Percentiles rank a stretch among this genome's conserved stretches.
phyloP scores from a whole-genome alignment of 257 asterid genomes.

The Lycium barbarum region DNA sequence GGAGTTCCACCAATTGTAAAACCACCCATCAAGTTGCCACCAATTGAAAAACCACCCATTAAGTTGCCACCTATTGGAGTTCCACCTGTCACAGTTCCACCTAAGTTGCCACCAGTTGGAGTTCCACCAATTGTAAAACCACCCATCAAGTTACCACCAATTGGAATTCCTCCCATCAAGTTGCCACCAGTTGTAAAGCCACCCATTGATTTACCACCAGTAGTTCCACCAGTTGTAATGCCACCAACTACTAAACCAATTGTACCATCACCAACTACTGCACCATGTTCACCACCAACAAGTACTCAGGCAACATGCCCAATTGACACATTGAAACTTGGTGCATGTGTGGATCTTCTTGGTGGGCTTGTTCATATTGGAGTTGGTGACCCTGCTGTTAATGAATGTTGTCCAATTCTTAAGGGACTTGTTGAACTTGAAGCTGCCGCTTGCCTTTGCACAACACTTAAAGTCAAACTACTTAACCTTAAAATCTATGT shows the following conservation, averaged over 20 bases:
- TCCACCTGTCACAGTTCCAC: constrained; percentile 35
- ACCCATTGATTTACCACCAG: constrained; percentile 33
- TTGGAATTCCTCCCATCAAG: constrained; percentile 24
- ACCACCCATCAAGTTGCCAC: constrained; percentile 31
- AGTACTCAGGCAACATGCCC: constrained; percentile 58
- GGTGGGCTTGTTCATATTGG: constrained; percentile 78
- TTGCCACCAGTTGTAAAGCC: constrained; percentile 34
- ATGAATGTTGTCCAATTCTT: constrained; percentile 80
- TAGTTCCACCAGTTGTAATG: constrained; percentile 32
- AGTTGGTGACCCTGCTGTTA: constrained; percentile 69
- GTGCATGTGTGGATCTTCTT: constrained; percentile 82
- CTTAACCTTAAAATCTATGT: constrained; percentile 65
- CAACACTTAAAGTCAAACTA: constrained; percentile 67
- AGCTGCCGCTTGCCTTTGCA: constrained; percentile 83
- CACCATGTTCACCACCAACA: constrained; percentile 42
- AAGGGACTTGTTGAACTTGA: constrained; percentile 69
- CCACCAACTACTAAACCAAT: constrained; percentile 22
- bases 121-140: constrained; percentile 28
- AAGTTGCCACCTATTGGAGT: constrained; percentile 28
- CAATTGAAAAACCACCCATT: constrained; percentile 30
- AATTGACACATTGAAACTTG: constrained; percentile 70
- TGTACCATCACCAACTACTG: constrained; percentile 37
- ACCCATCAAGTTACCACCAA: constrained; percentile 32
- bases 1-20: constrained; percentile 28
- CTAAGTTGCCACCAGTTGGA: constrained; percentile 31